These are phyloP conservation scores for Quercus variabilis DNA, from an alignment of 306 rosid species.

Conservation along the genomic window DNA sequence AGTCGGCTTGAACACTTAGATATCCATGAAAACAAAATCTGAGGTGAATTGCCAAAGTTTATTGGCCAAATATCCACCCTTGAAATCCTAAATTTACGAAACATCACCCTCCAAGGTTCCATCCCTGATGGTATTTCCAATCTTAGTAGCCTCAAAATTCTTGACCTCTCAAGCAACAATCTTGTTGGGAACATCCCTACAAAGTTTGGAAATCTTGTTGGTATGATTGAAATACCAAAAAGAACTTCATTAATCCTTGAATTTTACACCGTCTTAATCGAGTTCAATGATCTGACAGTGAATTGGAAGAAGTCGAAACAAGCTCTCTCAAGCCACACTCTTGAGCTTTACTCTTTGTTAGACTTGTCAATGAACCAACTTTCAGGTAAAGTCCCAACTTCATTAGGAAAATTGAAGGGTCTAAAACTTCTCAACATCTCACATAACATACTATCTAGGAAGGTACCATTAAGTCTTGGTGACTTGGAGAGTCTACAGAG, in stretches of 20 bases:
- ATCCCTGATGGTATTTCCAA: background rate
- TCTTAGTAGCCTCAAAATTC: conserved; percentile 13
- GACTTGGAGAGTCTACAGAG: conserved; percentile 22
- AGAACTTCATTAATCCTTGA: background rate
- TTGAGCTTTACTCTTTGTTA: conserved; percentile 16
- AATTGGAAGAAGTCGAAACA: conserved; percentile 24
- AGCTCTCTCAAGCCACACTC: conserved; percentile 14
- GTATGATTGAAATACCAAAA: conserved; percentile 17
- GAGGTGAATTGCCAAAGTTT: too few species aligned
- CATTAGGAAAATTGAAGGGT: conserved; percentile 17
- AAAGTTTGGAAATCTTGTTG: conserved; percentile 5
- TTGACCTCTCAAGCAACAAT: conserved; percentile 23
- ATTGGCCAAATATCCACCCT: conserved; percentile 2
- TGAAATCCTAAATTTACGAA: too few species aligned
- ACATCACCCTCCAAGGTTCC: too few species aligned
- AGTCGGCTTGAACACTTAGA: conserved; percentile 22
- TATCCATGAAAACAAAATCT: conserved; percentile 24
- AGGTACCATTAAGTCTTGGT: conserved; percentile 25
- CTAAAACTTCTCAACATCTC: conserved; percentile 30
- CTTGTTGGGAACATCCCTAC: conserved; percentile 3
- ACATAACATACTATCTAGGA: conserved; percentile 17
- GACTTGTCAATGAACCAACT: conserved; percentile 26
- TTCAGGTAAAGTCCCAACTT: conserved; percentile 11
- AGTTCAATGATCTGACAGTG: conserved; percentile 21
- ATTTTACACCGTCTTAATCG: background rate